Evolutionary conservation across 352 stramenopile genomes (phyloP).

Genomic region (Phytophthora nicotianae): DNA sequence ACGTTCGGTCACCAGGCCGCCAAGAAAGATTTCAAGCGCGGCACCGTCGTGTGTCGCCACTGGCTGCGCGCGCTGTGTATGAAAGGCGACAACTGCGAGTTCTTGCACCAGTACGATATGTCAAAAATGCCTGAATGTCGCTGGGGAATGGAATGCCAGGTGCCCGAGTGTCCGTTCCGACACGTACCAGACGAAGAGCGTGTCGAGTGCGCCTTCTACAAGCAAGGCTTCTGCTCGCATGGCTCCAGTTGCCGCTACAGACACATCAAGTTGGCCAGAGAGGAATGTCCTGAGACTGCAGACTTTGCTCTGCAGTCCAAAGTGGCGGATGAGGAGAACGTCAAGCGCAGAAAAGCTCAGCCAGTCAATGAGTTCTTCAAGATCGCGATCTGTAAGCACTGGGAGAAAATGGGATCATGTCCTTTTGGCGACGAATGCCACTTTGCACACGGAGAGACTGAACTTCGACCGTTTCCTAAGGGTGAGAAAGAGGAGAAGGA

Average conservation of each 20-base stretch:
- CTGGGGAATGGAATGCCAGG: conserved; percentile 96
- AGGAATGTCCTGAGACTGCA: conserved; percentile 93
- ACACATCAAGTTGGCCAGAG: conserved; percentile 93
- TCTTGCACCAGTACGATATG: conserved; percentile 96
- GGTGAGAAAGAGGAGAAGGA: conserved; percentile 55
- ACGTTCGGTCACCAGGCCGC: conserved; percentile 39
- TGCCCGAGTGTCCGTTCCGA: conserved; percentile 96
- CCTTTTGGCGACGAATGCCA: conserved; percentile 97
- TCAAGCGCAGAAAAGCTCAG: conserved; percentile 86
- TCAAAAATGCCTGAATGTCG: conserved; percentile 97
- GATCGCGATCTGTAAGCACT: conserved; percentile 98
- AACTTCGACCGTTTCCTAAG: conserved; percentile 90
- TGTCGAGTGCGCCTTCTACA: conserved; percentile 98
- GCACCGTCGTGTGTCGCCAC: conserved; percentile 97
- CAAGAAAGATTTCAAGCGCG: conserved; percentile 90
- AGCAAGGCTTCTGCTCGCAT: conserved; percentile 98
- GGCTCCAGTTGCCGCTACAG: conserved; percentile 95
- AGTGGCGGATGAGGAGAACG: conserved; percentile 90
- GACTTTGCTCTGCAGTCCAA: conserved; percentile 95
- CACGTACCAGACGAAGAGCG: conserved; percentile 96
- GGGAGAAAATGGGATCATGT: conserved; percentile 94
- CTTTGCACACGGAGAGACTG: conserved; percentile 96
- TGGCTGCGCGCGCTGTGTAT: conserved; percentile 98
- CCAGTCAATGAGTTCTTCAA: conserved; percentile 98
- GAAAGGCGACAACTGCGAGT: conserved; percentile 98